Conservation (phyloP, 352 stramenopile species). For the Pythium insidiosum region DNA sequence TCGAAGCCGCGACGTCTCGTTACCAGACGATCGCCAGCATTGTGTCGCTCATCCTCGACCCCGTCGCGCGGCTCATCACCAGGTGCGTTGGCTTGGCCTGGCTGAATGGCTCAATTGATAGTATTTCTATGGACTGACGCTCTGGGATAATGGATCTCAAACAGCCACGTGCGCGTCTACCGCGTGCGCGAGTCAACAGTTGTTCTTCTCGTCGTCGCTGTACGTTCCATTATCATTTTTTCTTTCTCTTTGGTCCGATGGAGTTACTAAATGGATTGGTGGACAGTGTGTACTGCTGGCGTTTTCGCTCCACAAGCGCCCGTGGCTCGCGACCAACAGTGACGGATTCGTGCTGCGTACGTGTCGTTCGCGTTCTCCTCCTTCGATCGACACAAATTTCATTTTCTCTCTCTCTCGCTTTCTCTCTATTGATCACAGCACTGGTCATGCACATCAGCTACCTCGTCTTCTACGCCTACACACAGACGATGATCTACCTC, state of each 20-base stretch:
- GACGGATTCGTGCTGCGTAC: slow-evolving; percentile 48
- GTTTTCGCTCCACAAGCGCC: slow-evolving; percentile 31
- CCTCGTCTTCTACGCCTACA: slow-evolving; percentile 52
- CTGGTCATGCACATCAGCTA: slow-evolving; percentile 41
- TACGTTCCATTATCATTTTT: slow-evolving; percentile 13
- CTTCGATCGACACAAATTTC: background rate
- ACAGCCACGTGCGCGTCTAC: slow-evolving; percentile 39
- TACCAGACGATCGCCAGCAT: slow-evolving; percentile 53
- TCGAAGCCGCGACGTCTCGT: slow-evolving; percentile 28
- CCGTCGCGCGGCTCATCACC: slow-evolving; percentile 29
- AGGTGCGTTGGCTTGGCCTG: slow-evolving; percentile 10
- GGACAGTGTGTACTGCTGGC: slow-evolving; percentile 29
- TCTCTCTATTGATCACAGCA: slow-evolving; percentile 8
- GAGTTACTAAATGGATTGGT: background rate
- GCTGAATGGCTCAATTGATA: background rate
- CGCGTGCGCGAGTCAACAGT: slow-evolving; percentile 30
- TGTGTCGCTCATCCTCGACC: slow-evolving; percentile 43
- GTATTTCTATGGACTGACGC: background rate
- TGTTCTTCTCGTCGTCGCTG: slow-evolving; percentile 26
- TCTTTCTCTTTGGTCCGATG: background rate
- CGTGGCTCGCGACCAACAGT: slow-evolving; percentile 24
- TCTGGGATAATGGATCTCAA: background rate
- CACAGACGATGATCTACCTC: slow-evolving; percentile 68
- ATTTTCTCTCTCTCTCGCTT: background rate
- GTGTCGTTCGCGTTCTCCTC: slow-evolving; percentile 1